Conservation (phyloP, 108 stramenopile genomes). For the Mediolabrus comicus region DNA sequence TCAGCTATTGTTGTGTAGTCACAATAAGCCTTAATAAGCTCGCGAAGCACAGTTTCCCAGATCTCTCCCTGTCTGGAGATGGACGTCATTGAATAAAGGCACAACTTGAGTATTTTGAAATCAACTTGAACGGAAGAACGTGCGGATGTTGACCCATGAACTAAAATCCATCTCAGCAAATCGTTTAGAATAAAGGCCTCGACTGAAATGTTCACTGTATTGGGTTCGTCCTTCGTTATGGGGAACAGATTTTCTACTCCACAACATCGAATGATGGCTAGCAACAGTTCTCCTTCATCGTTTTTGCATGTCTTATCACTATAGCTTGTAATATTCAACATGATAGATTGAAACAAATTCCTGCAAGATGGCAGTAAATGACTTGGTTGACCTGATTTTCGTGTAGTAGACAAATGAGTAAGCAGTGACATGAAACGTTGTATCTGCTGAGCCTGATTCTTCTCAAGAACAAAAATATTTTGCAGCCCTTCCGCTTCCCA, state of each 20-base stretch:
- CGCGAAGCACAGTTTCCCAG: conserved; percentile 65
- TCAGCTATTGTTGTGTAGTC: conserved; percentile 45
- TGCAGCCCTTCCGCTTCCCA: conserved; percentile 33
- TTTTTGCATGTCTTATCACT: conserved; percentile 27
- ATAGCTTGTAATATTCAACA: conserved; percentile 4
- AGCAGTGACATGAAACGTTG: conserved; percentile 11
- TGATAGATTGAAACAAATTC: conserved; percentile 21
- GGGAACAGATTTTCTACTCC: conserved; percentile 28
- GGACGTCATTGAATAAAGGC: conserved; percentile 33
- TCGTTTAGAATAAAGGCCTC: conserved; percentile 71
- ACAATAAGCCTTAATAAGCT: conserved; percentile 63
- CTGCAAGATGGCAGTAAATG: conserved; percentile 19
- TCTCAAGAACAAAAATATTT: conserved; percentile 4
- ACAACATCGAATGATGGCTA: conserved; percentile 28
- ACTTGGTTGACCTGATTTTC: background rate
- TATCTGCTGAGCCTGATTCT: conserved; percentile 8
- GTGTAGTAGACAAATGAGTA: background rate
- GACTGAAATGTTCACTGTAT: conserved; percentile 12
- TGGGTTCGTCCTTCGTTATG: background rate
- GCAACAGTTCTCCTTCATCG: conserved; percentile 28
- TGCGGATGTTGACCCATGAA: conserved; percentile 52
- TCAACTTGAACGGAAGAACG: conserved; percentile 25
- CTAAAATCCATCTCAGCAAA: conserved; percentile 69
- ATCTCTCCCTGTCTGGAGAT: conserved; percentile 32
- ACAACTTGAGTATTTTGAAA: conserved; percentile 49